Conservation (phyloP, 768 basidiomycete species). For the Clitopilus passeckerianus region DNA sequence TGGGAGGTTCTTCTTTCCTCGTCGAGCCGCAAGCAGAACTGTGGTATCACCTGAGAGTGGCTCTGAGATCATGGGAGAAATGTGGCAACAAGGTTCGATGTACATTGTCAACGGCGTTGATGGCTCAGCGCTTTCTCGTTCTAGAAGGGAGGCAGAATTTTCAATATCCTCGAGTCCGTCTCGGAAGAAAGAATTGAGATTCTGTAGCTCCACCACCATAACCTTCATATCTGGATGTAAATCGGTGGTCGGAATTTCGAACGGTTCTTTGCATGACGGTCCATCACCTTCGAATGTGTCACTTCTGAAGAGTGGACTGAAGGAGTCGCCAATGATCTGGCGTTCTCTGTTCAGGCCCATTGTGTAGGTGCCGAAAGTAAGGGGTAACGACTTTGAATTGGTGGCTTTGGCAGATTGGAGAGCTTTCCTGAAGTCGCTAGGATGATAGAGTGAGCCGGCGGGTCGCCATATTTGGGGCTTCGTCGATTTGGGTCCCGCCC, state of each 20-base stretch:
- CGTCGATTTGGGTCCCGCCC: slow-evolving; percentile 3
- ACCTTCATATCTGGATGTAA: slow-evolving; percentile 34
- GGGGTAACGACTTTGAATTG: neutral
- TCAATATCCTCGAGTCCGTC: slow-evolving; percentile 16
- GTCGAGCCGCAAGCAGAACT: slow-evolving; percentile 27
- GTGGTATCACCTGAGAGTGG: neutral
- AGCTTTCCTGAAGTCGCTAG: slow-evolving; percentile 5
- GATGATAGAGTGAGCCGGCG: slow-evolving; percentile 10
- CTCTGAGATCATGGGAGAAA: neutral
- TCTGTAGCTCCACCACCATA: slow-evolving; percentile 34
- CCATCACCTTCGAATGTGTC: neutral
- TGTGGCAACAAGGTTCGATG: slow-evolving; percentile 1
- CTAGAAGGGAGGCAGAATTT: slow-evolving; percentile 9
- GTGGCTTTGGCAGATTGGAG: slow-evolving; percentile 3
- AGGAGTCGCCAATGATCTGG: slow-evolving; percentile 23
- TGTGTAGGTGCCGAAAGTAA: neutral
- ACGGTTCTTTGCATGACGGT: slow-evolving; percentile 21
- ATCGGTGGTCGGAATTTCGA: slow-evolving; percentile 24
- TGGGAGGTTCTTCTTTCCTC: slow-evolving; percentile 30
- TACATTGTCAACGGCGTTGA: neutral
- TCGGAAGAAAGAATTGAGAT: slow-evolving; percentile 34
- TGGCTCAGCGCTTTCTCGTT: slow-evolving; percentile 18
- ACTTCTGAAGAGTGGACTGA: neutral
- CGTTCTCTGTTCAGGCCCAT: slow-evolving; percentile 27
- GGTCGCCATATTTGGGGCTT: slow-evolving; percentile 8